Evolutionary conservation across 495 filamentous ascomycete genomes (phyloP).

Genomic region (Cairneyella variabilis): DNA sequence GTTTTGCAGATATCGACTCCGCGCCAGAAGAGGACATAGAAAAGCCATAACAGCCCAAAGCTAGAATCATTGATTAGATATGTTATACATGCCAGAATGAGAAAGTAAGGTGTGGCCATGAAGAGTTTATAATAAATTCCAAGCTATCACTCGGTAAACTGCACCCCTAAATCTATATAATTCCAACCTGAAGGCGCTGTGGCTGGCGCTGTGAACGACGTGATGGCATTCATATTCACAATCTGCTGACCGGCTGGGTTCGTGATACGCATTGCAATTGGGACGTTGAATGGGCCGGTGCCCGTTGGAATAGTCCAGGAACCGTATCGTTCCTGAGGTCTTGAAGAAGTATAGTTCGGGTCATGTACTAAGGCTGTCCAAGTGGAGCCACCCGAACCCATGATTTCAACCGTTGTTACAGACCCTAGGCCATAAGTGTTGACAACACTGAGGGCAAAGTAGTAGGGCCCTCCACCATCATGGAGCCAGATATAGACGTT

Average conservation of each 20-base stretch:
- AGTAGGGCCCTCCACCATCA: conserved; percentile 15
- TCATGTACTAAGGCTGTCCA: conserved; percentile 11
- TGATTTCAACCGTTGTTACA: conserved; percentile 9
- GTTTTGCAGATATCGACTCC: too few relatives aligned
- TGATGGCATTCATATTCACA: conserved; percentile 11
- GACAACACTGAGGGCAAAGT: conserved; percentile 9
- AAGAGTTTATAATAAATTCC: too few relatives aligned
- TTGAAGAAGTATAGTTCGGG: conserved; percentile 7
- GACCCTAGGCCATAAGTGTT: conserved; percentile 13
- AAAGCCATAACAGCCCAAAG: too few relatives aligned
- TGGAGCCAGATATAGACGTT: conserved; percentile 18
- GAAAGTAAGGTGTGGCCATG: too few relatives aligned
- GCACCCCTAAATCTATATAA: conserved; percentile 19
- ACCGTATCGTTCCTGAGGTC: conserved; percentile 16
- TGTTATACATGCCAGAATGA: too few relatives aligned
- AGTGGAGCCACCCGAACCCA: background rate
- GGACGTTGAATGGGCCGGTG: conserved; percentile 7
- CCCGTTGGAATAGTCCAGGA: conserved; percentile 7
- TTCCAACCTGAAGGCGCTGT: conserved; percentile 2
- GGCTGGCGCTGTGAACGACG: conserved; percentile 7
- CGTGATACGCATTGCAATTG: conserved; percentile 11
- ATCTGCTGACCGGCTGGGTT: conserved; percentile 7
- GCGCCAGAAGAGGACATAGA: too few relatives aligned
- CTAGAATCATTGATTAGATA: too few relatives aligned
- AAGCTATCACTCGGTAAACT: conserved; percentile 10